Evolutionary conservation across 2,329 filamentous ascomycete species (phyloP).

Genomic region (Lecanicillium sp.): DNA sequence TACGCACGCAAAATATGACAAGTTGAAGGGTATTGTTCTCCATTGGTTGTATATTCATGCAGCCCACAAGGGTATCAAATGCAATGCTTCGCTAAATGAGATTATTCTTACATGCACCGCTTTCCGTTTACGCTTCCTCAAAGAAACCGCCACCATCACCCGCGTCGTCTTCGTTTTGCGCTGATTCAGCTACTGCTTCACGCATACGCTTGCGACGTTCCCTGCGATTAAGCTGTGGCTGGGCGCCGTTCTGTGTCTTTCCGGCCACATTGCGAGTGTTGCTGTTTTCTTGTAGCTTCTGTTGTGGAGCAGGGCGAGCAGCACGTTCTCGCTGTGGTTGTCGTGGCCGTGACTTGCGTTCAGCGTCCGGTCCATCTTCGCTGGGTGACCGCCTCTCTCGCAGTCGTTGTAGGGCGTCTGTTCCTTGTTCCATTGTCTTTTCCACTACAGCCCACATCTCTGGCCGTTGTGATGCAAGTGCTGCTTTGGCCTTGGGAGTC

Average conservation of each 20-base stretch:
- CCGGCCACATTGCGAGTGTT: slow-evolving; percentile 13
- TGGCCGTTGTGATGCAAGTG: slow-evolving; percentile 38
- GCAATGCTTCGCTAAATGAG: slow-evolving; percentile 1
- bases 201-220: slow-evolving; percentile 27
- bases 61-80: neutral
- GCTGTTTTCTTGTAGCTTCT: slow-evolving; percentile 14
- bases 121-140: slow-evolving; percentile 22
- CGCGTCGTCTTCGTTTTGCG: slow-evolving; percentile 33
- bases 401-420: slow-evolving; percentile 40
- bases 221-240: slow-evolving; percentile 24
- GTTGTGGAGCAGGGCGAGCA: slow-evolving; percentile 9
- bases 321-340: slow-evolving; percentile 6
- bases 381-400: slow-evolving; percentile 39
- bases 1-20: too few relatives aligned
- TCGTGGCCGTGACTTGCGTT: neutral
- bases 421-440: slow-evolving; percentile 51
- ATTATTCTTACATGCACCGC: slow-evolving; percentile 4
- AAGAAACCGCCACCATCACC: slow-evolving; percentile 53
- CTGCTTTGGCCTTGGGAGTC: slow-evolving; percentile 31
- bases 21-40: too few relatives aligned
- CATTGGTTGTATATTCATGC: too few relatives aligned
- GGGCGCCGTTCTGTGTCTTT: slow-evolving; percentile 16
- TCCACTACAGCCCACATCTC: slow-evolving; percentile 64
- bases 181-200: slow-evolving; percentile 20
- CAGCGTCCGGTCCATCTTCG: slow-evolving; percentile 2